Evolutionary conservation across 139 green algal genomes (phyloP).

Genomic region (Pleodorina starrii): DNA sequence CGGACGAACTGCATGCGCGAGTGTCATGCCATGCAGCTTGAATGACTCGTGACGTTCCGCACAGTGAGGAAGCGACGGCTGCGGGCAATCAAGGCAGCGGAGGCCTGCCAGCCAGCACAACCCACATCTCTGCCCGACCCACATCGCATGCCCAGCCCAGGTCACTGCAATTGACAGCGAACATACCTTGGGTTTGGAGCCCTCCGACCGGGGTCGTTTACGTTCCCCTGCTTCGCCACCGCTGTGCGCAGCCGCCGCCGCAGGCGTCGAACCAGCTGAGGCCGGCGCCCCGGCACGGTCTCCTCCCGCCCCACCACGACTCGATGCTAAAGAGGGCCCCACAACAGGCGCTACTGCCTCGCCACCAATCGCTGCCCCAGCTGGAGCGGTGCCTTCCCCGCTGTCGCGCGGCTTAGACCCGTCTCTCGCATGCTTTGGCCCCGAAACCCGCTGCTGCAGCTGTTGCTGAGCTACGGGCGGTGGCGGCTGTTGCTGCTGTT

Average conservation of each 20-base stretch:
- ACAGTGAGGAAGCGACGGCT: too few relatives aligned
- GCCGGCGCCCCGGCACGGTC: not conserved
- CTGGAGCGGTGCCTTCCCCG: not conserved
- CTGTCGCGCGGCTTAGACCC: not conserved
- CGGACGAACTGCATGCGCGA: too few relatives aligned
- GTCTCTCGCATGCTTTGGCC: not conserved
- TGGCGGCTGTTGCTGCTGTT: not conserved
- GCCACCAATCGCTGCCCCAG: not conserved
- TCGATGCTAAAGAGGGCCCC: not conserved
- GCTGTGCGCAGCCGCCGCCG: not conserved
- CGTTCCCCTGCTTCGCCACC: not conserved
- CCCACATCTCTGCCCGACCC: too few relatives aligned
- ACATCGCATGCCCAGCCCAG: too few relatives aligned
- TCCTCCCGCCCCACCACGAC: not conserved
- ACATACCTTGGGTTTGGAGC: slow-evolving; percentile 20
- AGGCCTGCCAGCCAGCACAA: too few relatives aligned
- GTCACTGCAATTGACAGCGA: too few relatives aligned
- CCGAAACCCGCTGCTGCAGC: not conserved
- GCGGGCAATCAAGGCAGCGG: too few relatives aligned
- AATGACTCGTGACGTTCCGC: too few relatives aligned
- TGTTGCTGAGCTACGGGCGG: too few relatives aligned
- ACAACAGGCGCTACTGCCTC: not conserved
- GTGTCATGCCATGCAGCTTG: too few relatives aligned
- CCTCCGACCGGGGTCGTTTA: slow-evolving; percentile 9
- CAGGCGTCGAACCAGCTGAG: not conserved